phyloP scores from a whole-genome alignment of 1,284 basidiomycete genomes.

The Cryptococcus sp. region DNA sequence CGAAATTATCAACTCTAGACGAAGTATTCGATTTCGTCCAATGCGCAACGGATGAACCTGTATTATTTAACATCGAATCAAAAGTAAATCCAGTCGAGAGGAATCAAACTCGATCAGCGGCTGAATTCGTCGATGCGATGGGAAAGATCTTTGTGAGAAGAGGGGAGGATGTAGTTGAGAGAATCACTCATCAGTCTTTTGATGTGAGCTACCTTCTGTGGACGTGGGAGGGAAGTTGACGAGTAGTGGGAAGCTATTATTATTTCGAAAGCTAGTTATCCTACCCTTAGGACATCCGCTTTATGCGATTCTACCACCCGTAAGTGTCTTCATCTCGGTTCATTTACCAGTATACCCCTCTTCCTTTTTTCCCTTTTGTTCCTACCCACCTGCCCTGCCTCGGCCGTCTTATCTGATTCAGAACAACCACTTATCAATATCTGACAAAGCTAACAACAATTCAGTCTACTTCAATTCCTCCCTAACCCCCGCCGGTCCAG shows the following conservation, averaged over 20 bases:
- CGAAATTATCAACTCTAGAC: slow-evolving; percentile 64
- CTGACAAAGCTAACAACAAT: not conserved
- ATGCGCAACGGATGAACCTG: slow-evolving; percentile 56
- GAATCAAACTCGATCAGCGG: slow-evolving; percentile 58
- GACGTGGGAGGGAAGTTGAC: not conserved
- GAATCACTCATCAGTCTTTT: slow-evolving; percentile 41
- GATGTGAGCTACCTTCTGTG: slow-evolving; percentile 12
- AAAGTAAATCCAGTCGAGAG: slow-evolving; percentile 62
- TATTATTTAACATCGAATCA: slow-evolving; percentile 73
- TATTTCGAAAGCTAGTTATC: slow-evolving; percentile 29
- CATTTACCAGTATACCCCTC: no score
- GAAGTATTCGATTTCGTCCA: slow-evolving; percentile 68
- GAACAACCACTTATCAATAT: no score
- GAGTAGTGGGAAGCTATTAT: slow-evolving; percentile 33
- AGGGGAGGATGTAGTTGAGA: slow-evolving; percentile 25
- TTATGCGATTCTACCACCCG: slow-evolving; percentile 30
- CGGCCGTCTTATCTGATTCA: no score
- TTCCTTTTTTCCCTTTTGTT: no score
- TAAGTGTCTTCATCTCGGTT: slow-evolving; percentile 10
- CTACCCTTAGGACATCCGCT: slow-evolving; percentile 34
- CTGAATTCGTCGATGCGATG: slow-evolving; percentile 59
- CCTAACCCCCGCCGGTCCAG: slow-evolving; percentile 5
- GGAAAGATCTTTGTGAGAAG: slow-evolving; percentile 19
- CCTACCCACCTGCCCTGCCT: no score
- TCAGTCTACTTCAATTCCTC: not conserved